Evolutionary conservation across 2,329 filamentous ascomycete genomes (phyloP), one percentile per base, ranked within the genome.

Genomic region (Fusarium heterosporum): DNA sequence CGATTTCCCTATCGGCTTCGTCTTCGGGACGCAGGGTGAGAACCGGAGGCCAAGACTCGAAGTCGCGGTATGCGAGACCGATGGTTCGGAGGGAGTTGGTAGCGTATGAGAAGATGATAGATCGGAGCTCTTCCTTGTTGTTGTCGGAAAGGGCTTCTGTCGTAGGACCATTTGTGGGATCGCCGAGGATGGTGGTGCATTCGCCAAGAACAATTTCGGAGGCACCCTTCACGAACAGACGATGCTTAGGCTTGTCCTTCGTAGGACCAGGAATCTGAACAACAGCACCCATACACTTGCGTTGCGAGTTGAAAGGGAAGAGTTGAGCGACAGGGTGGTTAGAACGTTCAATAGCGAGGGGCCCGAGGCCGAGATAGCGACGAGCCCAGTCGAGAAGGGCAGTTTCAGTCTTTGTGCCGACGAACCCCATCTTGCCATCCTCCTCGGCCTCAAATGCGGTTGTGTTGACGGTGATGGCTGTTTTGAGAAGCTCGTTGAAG

Each of bases 51-150:
- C 90, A 93, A 51, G 79, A 81, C 39, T 88, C 83, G 62, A 90
- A 92, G 67, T 93, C 91, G 45, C 87, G 85, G 76, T 92, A 93
- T 10, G 91, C 83, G 62, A 93, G 82, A 30, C 86, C 90, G 53
- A 93, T 91, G 3, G 90, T 93, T 53, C 91, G 87, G 8, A 93
- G 84, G 9, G 90, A 93, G 26, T 87, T 81, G 7, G 82, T 83
- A 9, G 88, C 88, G 66, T 90, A 90, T 4, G 81, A 78, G 39
- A 85, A 83, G 67, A 90, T 90, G 48, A 85, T 76, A 14, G 79
- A 74, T 38, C 81, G 80, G 17, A 90, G 74, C 0, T 80, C 82
- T 32, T 87, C 82, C 38, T 84, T 82, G 63, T 88, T 85, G 16
- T 79, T 80, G 3, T 68, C 68, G 4, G 73, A 47, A 22, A 71